phyloP scores from a whole-genome alignment of 352 stramenopile genomes.

The Stramenopiles sp. region DNA sequence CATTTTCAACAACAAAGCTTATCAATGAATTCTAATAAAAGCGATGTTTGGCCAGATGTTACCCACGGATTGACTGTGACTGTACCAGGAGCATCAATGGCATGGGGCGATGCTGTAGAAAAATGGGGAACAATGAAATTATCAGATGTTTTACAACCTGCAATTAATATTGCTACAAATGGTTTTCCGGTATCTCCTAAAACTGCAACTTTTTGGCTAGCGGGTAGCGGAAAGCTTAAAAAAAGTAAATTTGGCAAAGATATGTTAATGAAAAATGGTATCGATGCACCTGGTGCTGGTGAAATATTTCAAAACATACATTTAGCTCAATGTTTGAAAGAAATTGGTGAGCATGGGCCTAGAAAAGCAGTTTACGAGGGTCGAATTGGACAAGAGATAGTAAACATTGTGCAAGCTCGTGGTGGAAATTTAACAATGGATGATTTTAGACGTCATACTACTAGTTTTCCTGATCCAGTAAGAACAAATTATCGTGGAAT shows the following conservation, averaged over 20 bases:
- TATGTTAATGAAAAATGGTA: constrained; percentile 35
- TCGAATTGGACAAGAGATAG: constrained; percentile 1
- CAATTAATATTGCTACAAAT: constrained; percentile 60
- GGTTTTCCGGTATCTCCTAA: constrained; percentile 73
- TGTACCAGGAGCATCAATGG: constrained; percentile 70
- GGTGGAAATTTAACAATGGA: constrained; percentile 38
- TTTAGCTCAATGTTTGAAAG: constrained; percentile 51
- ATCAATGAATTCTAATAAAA: no score
- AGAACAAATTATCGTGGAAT: constrained; percentile 52
- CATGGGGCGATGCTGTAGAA: constrained; percentile 67
- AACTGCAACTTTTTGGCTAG: constrained; percentile 55
- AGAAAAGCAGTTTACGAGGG: constrained; percentile 54
- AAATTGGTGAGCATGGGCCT: constrained; percentile 47
- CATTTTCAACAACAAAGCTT: no score
- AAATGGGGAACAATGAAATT: constrained; percentile 57
- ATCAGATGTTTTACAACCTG: constrained; percentile 57
- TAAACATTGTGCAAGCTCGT: constrained; percentile 24
- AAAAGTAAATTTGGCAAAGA: not conserved
- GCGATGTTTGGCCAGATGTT: no score
- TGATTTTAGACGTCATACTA: constrained; percentile 61
- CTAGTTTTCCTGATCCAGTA: constrained; percentile 70
- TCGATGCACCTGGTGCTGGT: constrained; percentile 31
- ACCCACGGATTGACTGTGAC: constrained; percentile 32
- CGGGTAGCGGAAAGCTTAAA: constrained; percentile 25
- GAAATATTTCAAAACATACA: constrained; percentile 59